Conservation (phyloP, 106 monocot genomes). For the Cymbidium sinense region DNA sequence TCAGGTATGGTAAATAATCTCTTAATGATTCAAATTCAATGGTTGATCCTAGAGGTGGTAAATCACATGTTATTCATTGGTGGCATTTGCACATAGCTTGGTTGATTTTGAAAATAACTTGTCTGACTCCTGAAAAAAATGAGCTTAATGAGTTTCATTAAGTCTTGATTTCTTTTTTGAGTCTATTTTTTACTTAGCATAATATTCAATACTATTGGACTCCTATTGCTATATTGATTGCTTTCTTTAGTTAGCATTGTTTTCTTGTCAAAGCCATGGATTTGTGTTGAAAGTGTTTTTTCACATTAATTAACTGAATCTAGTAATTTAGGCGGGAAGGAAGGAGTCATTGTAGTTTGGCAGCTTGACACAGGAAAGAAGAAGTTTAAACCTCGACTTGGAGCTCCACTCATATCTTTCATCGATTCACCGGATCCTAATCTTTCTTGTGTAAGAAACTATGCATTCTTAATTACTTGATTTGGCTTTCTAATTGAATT, state of each 20-base stretch:
- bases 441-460: constrained; percentile 76
- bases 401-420: constrained; percentile 75
- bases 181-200: background rate
- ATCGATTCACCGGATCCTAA: constrained; percentile 62
- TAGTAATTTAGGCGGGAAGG: constrained; percentile 60
- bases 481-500: background rate
- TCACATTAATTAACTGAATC: background rate
- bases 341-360: constrained; percentile 97
- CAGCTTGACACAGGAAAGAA: constrained; percentile 90
- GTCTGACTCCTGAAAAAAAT: background rate
- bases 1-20: constrained; percentile 54
- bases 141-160: background rate
- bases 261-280: background rate
- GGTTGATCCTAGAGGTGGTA: background rate
- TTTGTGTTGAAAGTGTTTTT: background rate
- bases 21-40: background rate
- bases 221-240: background rate
- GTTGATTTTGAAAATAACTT: background rate
- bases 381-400: constrained; percentile 76
- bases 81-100: background rate
- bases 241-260: background rate
- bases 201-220: background rate
- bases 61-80: background rate
- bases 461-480: background rate
- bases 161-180: background rate